These are phyloP conservation scores for Arthrobotrys pseudoclavata DNA, from an alignment of 2,329 filamentous ascomycete species.

Conservation along the genomic window DNA sequence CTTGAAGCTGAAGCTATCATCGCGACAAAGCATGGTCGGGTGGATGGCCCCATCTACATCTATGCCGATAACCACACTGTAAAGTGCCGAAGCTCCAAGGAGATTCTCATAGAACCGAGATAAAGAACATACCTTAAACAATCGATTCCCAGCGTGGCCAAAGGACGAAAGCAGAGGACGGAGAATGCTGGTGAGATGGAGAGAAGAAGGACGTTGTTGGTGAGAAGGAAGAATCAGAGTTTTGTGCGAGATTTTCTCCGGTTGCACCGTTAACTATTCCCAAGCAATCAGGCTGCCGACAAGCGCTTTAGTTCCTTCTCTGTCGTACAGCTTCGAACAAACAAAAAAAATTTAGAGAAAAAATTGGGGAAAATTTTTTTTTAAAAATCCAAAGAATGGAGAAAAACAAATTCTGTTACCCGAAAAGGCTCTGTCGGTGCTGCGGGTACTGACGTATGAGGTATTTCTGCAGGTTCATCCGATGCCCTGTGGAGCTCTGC, in stretches of 20 bases:
- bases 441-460: slow-evolving; percentile 60
- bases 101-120: background rate
- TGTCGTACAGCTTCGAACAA: slow-evolving; percentile 7
- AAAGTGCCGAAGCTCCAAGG: background rate
- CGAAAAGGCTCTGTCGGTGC: slow-evolving; percentile 10
- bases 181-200: slow-evolving; percentile 16
- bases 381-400: slow-evolving; percentile 1
- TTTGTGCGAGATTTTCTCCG: slow-evolving; percentile 40
- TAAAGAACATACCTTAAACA: slow-evolving; percentile 37
- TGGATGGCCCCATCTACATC: background rate
- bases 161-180: slow-evolving; percentile 31
- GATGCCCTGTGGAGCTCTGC: slow-evolving; percentile 53
- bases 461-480: slow-evolving; percentile 53
- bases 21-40: background rate
- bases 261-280: no score
- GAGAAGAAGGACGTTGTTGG: background rate
- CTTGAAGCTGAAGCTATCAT: slow-evolving; percentile 2
- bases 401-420: slow-evolving; percentile 11
- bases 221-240: slow-evolving; percentile 26
- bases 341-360: background rate
- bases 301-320: slow-evolving; percentile 16
- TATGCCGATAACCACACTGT: background rate
- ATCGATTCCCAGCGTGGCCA: slow-evolving; percentile 14
- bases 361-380: background rate
- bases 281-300: slow-evolving; percentile 5